These are phyloP conservation scores for Pichia sp. DNA, from an alignment of 1,139 yeast genomes.

Conservation along the genomic window DNA sequence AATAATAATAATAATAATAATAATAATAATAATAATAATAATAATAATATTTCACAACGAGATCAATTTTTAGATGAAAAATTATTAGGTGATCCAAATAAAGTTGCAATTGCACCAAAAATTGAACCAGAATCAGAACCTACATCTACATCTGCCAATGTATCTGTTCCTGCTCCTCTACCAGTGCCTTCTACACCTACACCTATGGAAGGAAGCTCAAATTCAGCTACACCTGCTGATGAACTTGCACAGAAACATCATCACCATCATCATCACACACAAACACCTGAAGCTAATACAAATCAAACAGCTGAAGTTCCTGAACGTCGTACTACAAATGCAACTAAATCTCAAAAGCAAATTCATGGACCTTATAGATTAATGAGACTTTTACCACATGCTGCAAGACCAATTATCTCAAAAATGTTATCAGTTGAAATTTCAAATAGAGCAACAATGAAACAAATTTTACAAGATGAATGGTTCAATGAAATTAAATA, in stretches of 20 bases:
- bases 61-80: conserved; percentile 12
- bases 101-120: conserved; percentile 21
- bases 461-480: conserved; percentile 65
- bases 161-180: background rate
- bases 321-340: conserved; percentile 28
- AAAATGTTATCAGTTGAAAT: conserved; percentile 74
- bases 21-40: background rate
- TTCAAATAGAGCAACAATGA: conserved; percentile 61
- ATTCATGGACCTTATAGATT: conserved; percentile 82
- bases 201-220: background rate
- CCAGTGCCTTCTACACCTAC: background rate
- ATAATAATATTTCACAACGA: background rate
- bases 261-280: conserved; percentile 10
- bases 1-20: background rate
- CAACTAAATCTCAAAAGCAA: conserved; percentile 28
- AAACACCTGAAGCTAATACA: background rate
- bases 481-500: conserved; percentile 65
- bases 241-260: conserved; percentile 12
- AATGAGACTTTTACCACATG: conserved; percentile 84
- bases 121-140: background rate
- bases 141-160: background rate
- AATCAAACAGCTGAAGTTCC: conserved; percentile 19
- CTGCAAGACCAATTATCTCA: conserved; percentile 79
- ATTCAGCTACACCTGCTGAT: background rate
- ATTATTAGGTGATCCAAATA: conserved; percentile 20